phyloP scores from a whole-genome alignment of 352 stramenopile genomes.

The Globisporangium cystogenes region DNA sequence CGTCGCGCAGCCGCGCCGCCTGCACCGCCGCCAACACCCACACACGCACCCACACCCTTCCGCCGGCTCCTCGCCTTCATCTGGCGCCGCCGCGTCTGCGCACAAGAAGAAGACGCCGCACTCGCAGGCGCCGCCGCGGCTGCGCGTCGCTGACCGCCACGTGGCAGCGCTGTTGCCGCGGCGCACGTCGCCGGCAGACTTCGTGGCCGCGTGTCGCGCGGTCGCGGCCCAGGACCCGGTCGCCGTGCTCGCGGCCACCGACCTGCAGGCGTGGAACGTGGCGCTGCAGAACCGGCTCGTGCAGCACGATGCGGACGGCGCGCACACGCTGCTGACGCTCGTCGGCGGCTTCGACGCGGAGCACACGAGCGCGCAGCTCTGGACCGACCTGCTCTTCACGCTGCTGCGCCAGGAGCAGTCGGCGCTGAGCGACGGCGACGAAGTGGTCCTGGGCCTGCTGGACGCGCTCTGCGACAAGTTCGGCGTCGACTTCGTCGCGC shows the following conservation, averaged over 20 bases:
- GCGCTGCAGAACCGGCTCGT: conserved; percentile 51
- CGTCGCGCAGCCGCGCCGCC: not conserved
- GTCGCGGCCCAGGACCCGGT: conserved; percentile 37
- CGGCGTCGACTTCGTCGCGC: conserved; percentile 36
- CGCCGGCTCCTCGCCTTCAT: not conserved
- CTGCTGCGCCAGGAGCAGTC: conserved; percentile 48
- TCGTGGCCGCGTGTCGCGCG: conserved; percentile 28
- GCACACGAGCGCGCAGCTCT: conserved; percentile 54
- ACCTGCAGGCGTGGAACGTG: conserved; percentile 51
- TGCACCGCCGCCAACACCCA: not conserved
- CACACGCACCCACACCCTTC: too few species aligned
- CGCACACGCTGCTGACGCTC: conserved; percentile 44
- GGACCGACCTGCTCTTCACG: conserved; percentile 73
- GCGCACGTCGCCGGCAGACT: conserved; percentile 20
- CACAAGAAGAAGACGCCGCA: conserved; percentile 11
- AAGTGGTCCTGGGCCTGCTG: conserved; percentile 29
- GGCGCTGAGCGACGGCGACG: conserved; percentile 19
- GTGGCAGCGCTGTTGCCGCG: conserved; percentile 31
- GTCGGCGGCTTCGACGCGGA: conserved; percentile 31
- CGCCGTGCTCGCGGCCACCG: conserved; percentile 34
- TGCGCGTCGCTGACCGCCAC: conserved; percentile 26
- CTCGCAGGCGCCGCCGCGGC: conserved; percentile 1
- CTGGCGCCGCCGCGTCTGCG: not conserved
- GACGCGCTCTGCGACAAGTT: conserved; percentile 23
- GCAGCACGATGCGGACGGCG: conserved; percentile 34